Conservation (phyloP, 2,329 filamentous ascomycete species). For the Exophiala sideris region DNA sequence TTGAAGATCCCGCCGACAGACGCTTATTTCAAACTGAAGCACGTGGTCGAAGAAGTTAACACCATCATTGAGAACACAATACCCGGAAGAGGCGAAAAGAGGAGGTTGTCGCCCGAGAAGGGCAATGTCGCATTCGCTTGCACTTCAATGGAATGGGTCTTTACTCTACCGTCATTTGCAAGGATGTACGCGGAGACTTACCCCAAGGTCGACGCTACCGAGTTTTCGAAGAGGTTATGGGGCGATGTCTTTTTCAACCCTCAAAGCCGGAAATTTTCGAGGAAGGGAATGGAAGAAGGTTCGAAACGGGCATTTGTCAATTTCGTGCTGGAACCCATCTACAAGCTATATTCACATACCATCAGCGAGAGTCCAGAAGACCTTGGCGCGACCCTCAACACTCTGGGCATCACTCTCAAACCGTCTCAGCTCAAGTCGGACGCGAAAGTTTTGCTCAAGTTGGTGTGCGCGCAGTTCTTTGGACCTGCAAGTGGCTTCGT, state of each 20-base stretch:
- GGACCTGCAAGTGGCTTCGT: constrained; percentile 85
- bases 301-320: constrained; percentile 86
- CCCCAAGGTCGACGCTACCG: constrained; percentile 72
- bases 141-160: constrained; percentile 92
- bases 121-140: constrained; percentile 98
- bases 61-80: constrained; percentile 85
- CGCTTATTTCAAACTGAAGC: constrained; percentile 98
- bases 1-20: constrained; percentile 90
- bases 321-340: constrained; percentile 93
- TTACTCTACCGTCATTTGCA: constrained; percentile 88
- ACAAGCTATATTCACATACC: constrained; percentile 94
- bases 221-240: constrained; percentile 86
- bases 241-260: constrained; percentile 97
- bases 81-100: constrained; percentile 73
- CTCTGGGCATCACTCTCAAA: constrained; percentile 80
- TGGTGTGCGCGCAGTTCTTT: constrained; percentile 95
- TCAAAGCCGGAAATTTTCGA: constrained; percentile 81
- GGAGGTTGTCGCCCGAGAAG: constrained; percentile 87
- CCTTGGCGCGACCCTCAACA: constrained; percentile 71
- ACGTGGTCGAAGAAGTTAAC: constrained; percentile 98
- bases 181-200: constrained; percentile 94
- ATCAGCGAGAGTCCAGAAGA: constrained; percentile 87
- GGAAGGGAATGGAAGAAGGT: constrained; percentile 76
- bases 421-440: constrained; percentile 89
- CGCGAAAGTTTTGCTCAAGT: constrained; percentile 79